Evolutionary conservation across 768 basidiomycete species (phyloP), one percentile per base, ranked within the genome.

Genomic region (Chalciporus pseudorubinellus): DNA sequence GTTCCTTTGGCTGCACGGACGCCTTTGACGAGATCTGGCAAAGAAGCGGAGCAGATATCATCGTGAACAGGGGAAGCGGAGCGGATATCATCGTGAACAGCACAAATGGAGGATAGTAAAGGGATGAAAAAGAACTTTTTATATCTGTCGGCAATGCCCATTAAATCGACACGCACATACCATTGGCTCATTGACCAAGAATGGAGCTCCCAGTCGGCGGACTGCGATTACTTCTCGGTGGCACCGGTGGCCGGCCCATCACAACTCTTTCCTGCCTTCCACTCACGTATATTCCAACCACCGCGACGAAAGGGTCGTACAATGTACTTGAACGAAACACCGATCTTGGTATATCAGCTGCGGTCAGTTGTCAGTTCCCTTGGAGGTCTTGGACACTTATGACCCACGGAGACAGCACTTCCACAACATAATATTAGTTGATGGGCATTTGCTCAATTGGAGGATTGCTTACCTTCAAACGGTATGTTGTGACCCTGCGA

Each of bases 221-320:
- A 39, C 21, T 44, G 44, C 42, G 39, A 38, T 18, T 44, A 46
- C 55, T 39, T 46, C 39, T 39, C 46, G 33, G 16, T 40, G 31
- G 36, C 51, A 21, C 48, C 10, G 13, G 33, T 42, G 20, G 24
- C 24, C 26, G 26, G 41, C 38, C n/a, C 31, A 36, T 50, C 26
- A 14, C 43, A 34, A 36, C 42, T 21, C 29, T 39, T 26, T 43
- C 46, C 7, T 20, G 10, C 31, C 34, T 26, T 52, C 59, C 21
- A 34, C 48, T 38, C 41, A 28, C 26, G 46, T 33, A 10, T 36
- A 34, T 11, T 24, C 6, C 13, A 36, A 29, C n/a, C 28, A 42
- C 31, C 20, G 34, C 48, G 38, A 46, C 10, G 19, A 31, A 26
- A 16, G 26, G 39, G 16, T 34, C 29, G 42, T 36, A 28, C 20